These are phyloP conservation scores for Ephemerocybe angulata DNA, from an alignment of 768 basidiomycete species.

Conservation along the genomic window DNA sequence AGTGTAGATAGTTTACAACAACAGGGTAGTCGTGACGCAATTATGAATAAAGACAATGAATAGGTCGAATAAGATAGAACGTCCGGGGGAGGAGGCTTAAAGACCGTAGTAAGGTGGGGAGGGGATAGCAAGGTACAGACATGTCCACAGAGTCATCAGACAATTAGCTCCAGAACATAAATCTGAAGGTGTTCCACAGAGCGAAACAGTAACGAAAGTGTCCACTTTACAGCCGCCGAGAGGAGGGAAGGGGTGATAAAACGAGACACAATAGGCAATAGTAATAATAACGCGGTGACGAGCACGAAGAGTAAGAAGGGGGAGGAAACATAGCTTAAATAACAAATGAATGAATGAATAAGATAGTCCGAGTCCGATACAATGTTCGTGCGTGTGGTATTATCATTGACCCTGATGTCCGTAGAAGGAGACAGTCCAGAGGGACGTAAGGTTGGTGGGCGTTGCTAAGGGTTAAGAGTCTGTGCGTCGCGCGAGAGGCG, in stretches of 20 bases:
- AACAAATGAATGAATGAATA: constrained; percentile 1
- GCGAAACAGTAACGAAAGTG: not conserved
- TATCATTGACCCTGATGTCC: not conserved
- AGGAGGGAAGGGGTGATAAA: too few species aligned
- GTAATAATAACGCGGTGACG: not conserved
- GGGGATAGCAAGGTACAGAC: not conserved
- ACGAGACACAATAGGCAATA: too few species aligned
- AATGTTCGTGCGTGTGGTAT: not conserved
- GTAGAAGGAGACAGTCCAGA: constrained; percentile 39
- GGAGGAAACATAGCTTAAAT: not conserved
- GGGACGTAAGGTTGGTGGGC: constrained; percentile 24
- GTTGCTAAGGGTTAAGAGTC: constrained; percentile 2
- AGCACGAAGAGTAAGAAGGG: not conserved
- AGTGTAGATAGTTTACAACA: not conserved
- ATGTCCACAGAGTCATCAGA: not conserved
- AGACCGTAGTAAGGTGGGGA: not conserved
- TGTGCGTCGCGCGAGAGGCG: not conserved
- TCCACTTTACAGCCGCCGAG: too few species aligned
- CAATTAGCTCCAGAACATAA: not conserved
- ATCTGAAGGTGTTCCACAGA: not conserved
- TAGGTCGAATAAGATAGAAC: not conserved
- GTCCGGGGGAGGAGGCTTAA: not conserved
- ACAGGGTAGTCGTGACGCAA: not conserved
- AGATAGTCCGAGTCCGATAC: not conserved
- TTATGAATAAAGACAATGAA: not conserved